Evolutionary conservation across 2,329 filamentous ascomycete genomes (phyloP).

Genomic region (Penicillium sp.): DNA sequence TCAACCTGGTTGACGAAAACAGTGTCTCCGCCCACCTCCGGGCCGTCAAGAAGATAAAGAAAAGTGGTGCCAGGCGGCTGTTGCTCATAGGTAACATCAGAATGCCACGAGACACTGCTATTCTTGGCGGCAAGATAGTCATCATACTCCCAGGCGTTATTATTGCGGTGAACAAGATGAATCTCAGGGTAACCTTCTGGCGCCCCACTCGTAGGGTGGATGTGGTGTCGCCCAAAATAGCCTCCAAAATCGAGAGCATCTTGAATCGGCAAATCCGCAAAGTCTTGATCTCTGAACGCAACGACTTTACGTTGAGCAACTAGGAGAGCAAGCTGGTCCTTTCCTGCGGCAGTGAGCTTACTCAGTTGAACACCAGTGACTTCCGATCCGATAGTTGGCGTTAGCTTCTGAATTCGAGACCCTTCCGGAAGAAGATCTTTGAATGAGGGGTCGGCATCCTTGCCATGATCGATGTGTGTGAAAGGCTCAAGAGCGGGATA

Average conservation of each 20-base stretch:
- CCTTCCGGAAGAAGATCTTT: conserved; percentile 42
- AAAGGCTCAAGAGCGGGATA: conserved; percentile 48
- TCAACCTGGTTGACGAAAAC: conserved; percentile 76
- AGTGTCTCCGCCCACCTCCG: conserved; percentile 78
- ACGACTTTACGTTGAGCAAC: conserved; percentile 43
- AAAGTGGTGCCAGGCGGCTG: conserved; percentile 91
- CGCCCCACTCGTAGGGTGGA: conserved; percentile 73
- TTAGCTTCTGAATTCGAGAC: conserved; percentile 34
- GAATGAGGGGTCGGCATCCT: conserved; percentile 49
- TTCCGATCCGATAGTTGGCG: conserved; percentile 41
- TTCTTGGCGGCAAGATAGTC: conserved; percentile 69
- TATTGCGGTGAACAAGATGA: conserved; percentile 74
- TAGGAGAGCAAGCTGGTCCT: conserved; percentile 39
- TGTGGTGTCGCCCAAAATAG: conserved; percentile 78
- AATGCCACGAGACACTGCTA: conserved; percentile 82
- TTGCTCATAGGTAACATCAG: conserved; percentile 80
- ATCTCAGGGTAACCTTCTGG: conserved; percentile 72
- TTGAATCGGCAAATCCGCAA: conserved; percentile 68
- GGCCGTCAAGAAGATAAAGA: conserved; percentile 78
- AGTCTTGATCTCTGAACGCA: conserved; percentile 61
- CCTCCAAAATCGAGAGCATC: conserved; percentile 68
- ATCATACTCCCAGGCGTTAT: conserved; percentile 60
- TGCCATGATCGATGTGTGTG: conserved; percentile 47
- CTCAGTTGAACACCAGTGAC: conserved; percentile 40
- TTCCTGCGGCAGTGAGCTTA: conserved; percentile 34